Conservation (phyloP, 2,329 filamentous ascomycete species). For the Alternaria consortialis region DNA sequence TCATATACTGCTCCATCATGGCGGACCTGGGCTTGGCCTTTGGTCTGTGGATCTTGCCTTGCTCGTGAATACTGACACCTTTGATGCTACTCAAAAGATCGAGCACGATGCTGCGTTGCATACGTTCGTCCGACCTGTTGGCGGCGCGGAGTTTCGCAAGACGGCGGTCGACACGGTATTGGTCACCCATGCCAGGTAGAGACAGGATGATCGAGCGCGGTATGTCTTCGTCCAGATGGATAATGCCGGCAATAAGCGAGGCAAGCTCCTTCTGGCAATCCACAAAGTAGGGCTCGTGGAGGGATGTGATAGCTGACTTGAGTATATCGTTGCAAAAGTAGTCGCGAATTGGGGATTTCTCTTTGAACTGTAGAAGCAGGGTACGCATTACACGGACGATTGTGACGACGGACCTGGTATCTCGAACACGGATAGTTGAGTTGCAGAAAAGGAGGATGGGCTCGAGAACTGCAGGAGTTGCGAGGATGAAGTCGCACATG, state of each 20-base stretch:
- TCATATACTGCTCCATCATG: conserved; percentile 54
- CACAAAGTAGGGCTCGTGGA: conserved; percentile 96
- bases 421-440: conserved; percentile 87
- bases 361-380: conserved; percentile 79
- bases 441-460: conserved; percentile 91
- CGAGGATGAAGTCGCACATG: conserved; percentile 84
- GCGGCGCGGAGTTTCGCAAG: conserved; percentile 50
- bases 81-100: conserved; percentile 86
- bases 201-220: conserved; percentile 79
- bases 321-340: conserved; percentile 91
- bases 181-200: conserved; percentile 76
- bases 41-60: conserved; percentile 75
- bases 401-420: conserved; percentile 86
- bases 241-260: conserved; percentile 83
- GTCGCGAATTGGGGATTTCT: conserved; percentile 72
- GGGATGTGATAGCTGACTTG: conserved; percentile 85
- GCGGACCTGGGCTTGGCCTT: conserved; percentile 43
- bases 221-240: conserved; percentile 78
- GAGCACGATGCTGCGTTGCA: conserved; percentile 82
- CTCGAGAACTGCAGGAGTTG: conserved; percentile 79
- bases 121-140: conserved; percentile 68
- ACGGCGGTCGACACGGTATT: conserved; percentile 68
- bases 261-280: conserved; percentile 94
- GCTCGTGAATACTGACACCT: conserved; percentile 91
- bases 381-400: conserved; percentile 87